Evolutionary conservation across 139 green algal species (phyloP), one percentile per base, ranked within the genome.

Genomic region (Asterochloris erici): DNA sequence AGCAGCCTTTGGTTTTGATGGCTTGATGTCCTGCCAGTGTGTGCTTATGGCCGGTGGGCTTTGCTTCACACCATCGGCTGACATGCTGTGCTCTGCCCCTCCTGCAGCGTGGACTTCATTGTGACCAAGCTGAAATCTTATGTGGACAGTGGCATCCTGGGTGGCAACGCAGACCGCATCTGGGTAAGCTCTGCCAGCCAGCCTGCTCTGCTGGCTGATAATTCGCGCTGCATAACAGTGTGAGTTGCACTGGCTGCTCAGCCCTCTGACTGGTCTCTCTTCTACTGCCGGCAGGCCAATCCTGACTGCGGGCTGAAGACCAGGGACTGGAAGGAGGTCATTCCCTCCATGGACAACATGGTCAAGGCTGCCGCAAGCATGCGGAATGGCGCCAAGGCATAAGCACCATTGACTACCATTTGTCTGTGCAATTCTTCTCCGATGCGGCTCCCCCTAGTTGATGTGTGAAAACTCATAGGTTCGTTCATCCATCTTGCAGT

Each of bases 241-340:
- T 10, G 6, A 54, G 4, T 54, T 54, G 38, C 38, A 54, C 38
- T 6, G 38, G 38, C 38, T 54, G 38, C 38, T n/a, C n/a, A n/a
- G n/a, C n/a, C n/a, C n/a, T n/a, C n/a, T 54, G 38, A 54, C 6
- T 54, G 38, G 38, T 6, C 38, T 6, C 38, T 54, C 38, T 54
- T 54, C 38, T 54, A 54, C 38, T 6, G 6, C 6, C 4, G 2
- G 38, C 38, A 54, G 38, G 38, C 38, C 21, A 81, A 81, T 88
- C 94, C 91, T 17, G 93, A 97, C 89, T 97, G 94, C 84, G 95
- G 95, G 64, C 89, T 98, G 54, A 98, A 98, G 91, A 98, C 95
- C 0, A 90, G 95, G 66, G 82, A 86, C 79, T 95, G 90, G 82
- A 81, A 79, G 73, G 83, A 95, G 84, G 92, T 95, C 14, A 61